Conservation (phyloP, 106 monocot genomes). For the Amphibolis antarctica region DNA sequence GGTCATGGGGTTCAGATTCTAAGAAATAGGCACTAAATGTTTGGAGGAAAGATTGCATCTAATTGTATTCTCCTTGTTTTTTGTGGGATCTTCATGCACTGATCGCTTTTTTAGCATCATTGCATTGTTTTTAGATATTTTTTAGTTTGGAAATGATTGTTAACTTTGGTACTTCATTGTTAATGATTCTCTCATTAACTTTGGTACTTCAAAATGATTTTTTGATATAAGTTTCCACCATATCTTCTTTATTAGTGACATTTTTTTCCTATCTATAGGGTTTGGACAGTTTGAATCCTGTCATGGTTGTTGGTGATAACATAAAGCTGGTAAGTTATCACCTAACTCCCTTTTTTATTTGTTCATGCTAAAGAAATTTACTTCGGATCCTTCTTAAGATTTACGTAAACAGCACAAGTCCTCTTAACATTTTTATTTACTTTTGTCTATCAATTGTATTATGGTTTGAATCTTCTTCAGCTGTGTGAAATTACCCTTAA, state of each 20-base stretch:
- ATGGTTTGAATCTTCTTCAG: neutral
- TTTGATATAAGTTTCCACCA: neutral
- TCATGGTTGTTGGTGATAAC: conserved; percentile 13
- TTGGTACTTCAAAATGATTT: too few relatives aligned
- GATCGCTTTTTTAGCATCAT: too few relatives aligned
- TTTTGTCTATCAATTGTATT: neutral
- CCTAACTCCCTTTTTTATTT: neutral
- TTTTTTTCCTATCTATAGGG: conserved; percentile 4
- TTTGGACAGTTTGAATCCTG: conserved; percentile 19
- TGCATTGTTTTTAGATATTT: too few relatives aligned
- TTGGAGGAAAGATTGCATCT: too few relatives aligned
- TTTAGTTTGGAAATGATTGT: too few relatives aligned
- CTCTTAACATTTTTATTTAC: neutral
- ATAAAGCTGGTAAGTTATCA: conserved; percentile 12
- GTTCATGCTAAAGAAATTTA: neutral
- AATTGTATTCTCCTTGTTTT: neutral
- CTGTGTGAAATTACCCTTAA: neutral
- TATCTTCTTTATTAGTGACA: neutral
- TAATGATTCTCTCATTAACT: neutral
- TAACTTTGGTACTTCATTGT: too few relatives aligned
- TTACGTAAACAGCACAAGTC: too few relatives aligned
- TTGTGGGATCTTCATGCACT: too few relatives aligned
- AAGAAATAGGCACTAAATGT: too few relatives aligned
- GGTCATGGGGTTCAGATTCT: too few relatives aligned
- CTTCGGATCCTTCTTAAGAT: too few relatives aligned